phyloP scores from a whole-genome alignment of 768 basidiomycete species.

The Cyathus striatus region DNA sequence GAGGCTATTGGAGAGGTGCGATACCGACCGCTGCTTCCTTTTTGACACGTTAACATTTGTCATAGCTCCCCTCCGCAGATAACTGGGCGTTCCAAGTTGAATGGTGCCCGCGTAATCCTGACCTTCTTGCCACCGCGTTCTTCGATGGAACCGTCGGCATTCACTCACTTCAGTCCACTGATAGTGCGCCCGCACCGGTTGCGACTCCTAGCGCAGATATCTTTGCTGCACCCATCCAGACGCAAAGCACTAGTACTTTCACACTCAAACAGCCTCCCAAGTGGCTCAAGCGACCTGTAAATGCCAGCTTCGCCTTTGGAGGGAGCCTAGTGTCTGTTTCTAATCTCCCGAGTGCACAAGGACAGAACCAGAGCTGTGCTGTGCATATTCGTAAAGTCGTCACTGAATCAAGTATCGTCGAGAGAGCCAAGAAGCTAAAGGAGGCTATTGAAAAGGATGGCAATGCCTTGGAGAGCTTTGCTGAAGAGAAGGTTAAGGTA shows the following conservation, averaged over 20 bases:
- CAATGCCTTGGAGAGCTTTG: conserved; percentile 59
- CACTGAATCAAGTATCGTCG: conserved; percentile 71
- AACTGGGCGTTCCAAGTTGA: conserved; percentile 99
- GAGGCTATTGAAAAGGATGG: conserved; percentile 53
- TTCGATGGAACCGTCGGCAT: conserved; percentile 94
- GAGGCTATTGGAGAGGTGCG: conserved; percentile 89
- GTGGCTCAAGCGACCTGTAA: conserved; percentile 85
- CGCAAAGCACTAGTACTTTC: conserved; percentile 51
- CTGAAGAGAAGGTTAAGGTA: conserved; percentile 46
- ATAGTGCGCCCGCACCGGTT: conserved; percentile 34
- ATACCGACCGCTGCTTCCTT: conserved; percentile 2
- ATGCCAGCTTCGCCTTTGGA: conserved; percentile 86
- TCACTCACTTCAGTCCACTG: conserved; percentile 91
- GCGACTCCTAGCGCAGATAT: conserved; percentile 65
- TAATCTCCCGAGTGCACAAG: conserved; percentile 69
- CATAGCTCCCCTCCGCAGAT: conserved; percentile 79
- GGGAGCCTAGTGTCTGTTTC: conserved; percentile 79
- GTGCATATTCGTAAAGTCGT: conserved; percentile 77
- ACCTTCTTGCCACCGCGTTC: conserved; percentile 87
- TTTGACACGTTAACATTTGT: conserved; percentile 2
- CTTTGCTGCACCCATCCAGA: conserved; percentile 61
- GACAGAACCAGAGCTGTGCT: conserved; percentile 76
- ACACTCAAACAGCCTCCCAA: conserved; percentile 94
- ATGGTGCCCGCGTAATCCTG: conserved; percentile 88
- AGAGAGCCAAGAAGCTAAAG: conserved; percentile 66